These are phyloP conservation scores for Plasmopara halstedii DNA, from an alignment of 352 stramenopile species.

Conservation along the genomic window DNA sequence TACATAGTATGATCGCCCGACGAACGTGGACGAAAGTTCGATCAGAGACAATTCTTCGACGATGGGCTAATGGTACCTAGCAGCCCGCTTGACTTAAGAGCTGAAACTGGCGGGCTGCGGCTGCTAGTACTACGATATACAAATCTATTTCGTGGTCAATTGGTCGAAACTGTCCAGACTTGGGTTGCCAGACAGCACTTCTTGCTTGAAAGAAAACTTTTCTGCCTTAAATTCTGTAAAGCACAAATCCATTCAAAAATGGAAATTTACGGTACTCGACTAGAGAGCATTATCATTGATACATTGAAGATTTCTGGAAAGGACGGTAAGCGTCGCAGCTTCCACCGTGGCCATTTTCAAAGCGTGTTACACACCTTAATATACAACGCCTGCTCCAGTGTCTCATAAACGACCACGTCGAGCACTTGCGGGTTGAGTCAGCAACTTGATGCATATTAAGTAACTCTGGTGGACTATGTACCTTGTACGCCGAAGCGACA, in stretches of 20 bases:
- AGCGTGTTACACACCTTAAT: slow-evolving; percentile 2
- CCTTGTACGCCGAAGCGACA: slow-evolving; percentile 11
- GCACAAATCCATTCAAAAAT: slow-evolving; percentile 18
- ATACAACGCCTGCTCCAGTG: slow-evolving; percentile 14
- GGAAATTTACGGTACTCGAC: background rate
- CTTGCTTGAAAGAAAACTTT: background rate
- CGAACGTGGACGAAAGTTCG: slow-evolving; percentile 27
- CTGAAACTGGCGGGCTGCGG: too few relatives aligned
- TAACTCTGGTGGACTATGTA: slow-evolving; percentile 22
- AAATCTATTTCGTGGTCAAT: background rate
- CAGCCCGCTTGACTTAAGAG: too few relatives aligned
- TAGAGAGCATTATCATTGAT: background rate
- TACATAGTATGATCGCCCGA: slow-evolving; percentile 4
- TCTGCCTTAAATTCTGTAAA: background rate
- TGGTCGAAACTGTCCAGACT: slow-evolving; percentile 3
- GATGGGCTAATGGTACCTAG: too few relatives aligned
- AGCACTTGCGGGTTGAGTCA: slow-evolving; percentile 11
- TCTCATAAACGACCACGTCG: slow-evolving; percentile 20
- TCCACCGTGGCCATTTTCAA: slow-evolving; percentile 1
- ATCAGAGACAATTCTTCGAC: slow-evolving; percentile 4
- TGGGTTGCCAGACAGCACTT: background rate
- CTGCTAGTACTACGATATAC: too few relatives aligned
- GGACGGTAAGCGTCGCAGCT: slow-evolving; percentile 7
- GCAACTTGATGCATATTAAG: slow-evolving; percentile 22
- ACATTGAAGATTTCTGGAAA: background rate